Evolutionary conservation across 1,284 basidiomycete genomes (phyloP).

Genomic region (Inonotus hispidus): DNA sequence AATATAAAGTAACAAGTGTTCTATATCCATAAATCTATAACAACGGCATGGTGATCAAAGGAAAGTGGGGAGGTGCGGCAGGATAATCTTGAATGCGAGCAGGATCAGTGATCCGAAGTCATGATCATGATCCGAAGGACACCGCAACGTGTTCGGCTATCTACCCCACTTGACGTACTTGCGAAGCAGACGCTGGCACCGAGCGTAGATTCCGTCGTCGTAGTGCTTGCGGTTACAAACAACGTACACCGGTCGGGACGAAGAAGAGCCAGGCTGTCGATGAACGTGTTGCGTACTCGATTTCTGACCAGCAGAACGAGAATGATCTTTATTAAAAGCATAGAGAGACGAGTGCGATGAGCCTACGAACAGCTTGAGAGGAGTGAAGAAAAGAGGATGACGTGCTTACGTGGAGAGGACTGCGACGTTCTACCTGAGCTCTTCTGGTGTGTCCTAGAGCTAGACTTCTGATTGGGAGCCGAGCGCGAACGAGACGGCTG

Average conservation of each 20-base stretch:
- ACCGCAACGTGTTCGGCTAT: neutral
- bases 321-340: neutral
- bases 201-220: constrained; percentile 16
- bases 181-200: constrained; percentile 15
- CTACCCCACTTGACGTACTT: constrained; percentile 15
- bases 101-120: too few species aligned
- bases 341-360: neutral
- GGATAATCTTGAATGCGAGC: too few species aligned
- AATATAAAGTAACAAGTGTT: too few species aligned
- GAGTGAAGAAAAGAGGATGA: neutral
- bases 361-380: neutral
- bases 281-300: constrained; percentile 5
- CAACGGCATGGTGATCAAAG: too few species aligned
- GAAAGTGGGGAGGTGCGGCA: neutral
- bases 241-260: constrained; percentile 4
- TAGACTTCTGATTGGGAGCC: neutral
- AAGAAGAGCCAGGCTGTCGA: constrained; percentile 3
- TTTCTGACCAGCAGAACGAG: constrained; percentile 4
- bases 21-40: too few species aligned
- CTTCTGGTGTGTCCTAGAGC: neutral
- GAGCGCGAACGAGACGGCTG: neutral
- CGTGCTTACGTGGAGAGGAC: neutral
- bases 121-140: too few species aligned
- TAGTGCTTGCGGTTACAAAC: constrained; percentile 15
- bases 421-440: neutral